phyloP scores from a whole-genome alignment of 805 yeast genomes.

The Zygoascus ofunaensis region DNA sequence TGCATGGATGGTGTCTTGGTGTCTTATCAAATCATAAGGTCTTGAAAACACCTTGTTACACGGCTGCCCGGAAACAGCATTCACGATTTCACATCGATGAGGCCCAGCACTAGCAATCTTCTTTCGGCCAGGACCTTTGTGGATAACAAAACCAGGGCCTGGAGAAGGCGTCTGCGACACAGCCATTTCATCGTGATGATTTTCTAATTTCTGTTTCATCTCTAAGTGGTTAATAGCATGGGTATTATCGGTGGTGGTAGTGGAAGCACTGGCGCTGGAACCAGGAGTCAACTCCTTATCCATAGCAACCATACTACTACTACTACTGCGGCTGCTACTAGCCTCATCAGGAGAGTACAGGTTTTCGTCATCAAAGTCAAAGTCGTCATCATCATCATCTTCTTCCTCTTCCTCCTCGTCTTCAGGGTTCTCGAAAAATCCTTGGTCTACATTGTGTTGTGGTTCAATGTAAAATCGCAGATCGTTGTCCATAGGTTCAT shows the following conservation, averaged over 20 bases:
- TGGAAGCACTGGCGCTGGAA: neutral
- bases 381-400: constrained; percentile 18
- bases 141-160: neutral
- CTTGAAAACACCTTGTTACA: constrained; percentile 81
- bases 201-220: no score
- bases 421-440: constrained; percentile 1
- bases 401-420: constrained; percentile 17
- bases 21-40: constrained; percentile 89
- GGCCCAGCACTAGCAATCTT: constrained; percentile 6
- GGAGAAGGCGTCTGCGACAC: neutral
- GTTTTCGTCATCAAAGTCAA: constrained; percentile 11
- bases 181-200: neutral
- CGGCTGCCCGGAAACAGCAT: constrained; percentile 51
- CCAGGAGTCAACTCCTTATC: constrained; percentile 2
- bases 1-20: constrained; percentile 94
- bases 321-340: neutral
- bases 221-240: neutral
- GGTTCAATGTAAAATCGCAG: constrained; percentile 8
- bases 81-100: constrained; percentile 26
- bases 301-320: no score
- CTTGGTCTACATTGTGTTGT: constrained; percentile 2
- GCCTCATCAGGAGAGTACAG: constrained; percentile 2
- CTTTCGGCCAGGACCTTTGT: neutral
- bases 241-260: neutral
- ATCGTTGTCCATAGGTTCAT: constrained; percentile 3